These are phyloP conservation scores for Pulveroboletus frians DNA, from an alignment of 768 basidiomycete species.

Conservation along the genomic window DNA sequence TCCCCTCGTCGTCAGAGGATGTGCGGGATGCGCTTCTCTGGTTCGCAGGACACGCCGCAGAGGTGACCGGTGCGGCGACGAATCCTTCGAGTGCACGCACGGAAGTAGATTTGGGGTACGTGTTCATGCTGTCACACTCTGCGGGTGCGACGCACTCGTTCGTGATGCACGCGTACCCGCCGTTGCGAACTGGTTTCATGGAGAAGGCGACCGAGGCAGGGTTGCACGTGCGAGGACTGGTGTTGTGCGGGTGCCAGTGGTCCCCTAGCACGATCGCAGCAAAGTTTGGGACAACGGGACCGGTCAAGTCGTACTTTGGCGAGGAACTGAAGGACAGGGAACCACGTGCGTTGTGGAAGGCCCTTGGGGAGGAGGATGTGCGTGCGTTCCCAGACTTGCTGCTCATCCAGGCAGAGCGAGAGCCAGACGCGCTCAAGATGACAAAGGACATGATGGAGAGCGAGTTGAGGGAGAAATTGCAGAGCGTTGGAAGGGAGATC, in stretches of 20 bases:
- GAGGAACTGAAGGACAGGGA: constrained; percentile 39
- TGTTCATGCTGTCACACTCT: constrained; percentile 57
- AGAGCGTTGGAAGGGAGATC: constrained; percentile 15
- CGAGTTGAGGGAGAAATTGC: constrained; percentile 35
- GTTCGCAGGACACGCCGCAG: constrained; percentile 36
- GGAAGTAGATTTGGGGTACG: constrained; percentile 35
- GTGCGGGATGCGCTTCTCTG: constrained; percentile 56
- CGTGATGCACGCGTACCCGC: constrained; percentile 37
- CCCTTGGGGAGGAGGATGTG: constrained; percentile 33
- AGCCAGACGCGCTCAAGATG: constrained; percentile 42
- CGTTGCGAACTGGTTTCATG: constrained; percentile 31
- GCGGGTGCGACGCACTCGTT: constrained; percentile 52
- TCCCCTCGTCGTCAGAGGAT: constrained; percentile 52
- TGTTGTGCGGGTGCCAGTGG: constrained; percentile 46
- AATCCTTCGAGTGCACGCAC: constrained; percentile 1
- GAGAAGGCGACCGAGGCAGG: constrained; percentile 17
- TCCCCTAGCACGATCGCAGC: constrained; percentile 28
- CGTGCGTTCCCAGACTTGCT: constrained; percentile 42
- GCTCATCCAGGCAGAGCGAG: constrained; percentile 47
- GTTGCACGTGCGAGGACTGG: constrained; percentile 36
- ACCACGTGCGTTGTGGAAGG: constrained; percentile 38
- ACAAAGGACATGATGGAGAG: constrained; percentile 36
- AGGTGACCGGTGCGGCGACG: constrained; percentile 12
- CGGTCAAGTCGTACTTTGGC: constrained; percentile 29
- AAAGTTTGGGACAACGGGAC: constrained; percentile 21